A percentile compares a stretch with the other conserved stretches of the same genome.
These are phyloP conservation scores for Clitopilus passeckerianus DNA, from an alignment of 768 basidiomycete genomes.

Conservation along the genomic window DNA sequence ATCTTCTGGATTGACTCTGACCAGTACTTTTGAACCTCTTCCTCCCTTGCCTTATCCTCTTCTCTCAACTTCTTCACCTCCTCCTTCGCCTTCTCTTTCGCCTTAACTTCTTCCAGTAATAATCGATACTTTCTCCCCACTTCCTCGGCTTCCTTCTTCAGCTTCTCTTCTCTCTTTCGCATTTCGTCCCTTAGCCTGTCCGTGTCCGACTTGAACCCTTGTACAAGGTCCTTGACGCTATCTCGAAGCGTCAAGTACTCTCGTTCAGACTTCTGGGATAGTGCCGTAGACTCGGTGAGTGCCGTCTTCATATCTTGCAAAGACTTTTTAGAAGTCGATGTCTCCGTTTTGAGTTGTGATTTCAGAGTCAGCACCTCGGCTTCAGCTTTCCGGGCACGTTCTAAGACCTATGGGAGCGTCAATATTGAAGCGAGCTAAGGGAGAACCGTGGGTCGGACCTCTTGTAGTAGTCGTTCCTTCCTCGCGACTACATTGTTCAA, in stretches of 20 bases:
- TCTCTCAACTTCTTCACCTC: conserved; percentile 45
- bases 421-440: neutral
- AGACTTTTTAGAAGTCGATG: conserved; percentile 65
- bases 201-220: conserved; percentile 71
- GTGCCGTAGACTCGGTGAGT: conserved; percentile 67
- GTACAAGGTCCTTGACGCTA: conserved; percentile 66
- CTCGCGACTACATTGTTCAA: conserved; percentile 84
- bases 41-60: conserved; percentile 42
- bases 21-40: conserved; percentile 61
- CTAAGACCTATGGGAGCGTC: conserved; percentile 52
- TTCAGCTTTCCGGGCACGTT: conserved; percentile 85
- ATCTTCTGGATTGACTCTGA: conserved; percentile 49
- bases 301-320: conserved; percentile 78
- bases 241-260: conserved; percentile 80
- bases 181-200: conserved; percentile 72
- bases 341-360: conserved; percentile 69
- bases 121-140: conserved; percentile 65
- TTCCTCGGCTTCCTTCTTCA: conserved; percentile 62
- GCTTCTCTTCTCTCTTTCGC: conserved; percentile 65
- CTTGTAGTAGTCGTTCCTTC: conserved; percentile 83
- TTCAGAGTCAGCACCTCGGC: conserved; percentile 66
- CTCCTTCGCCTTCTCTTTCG: conserved; percentile 37
- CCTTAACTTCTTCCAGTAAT: conserved; percentile 59
- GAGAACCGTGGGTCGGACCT: conserved; percentile 40
- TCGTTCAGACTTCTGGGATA: conserved; percentile 76